Base-by-base conservation (phyloP, 257 asterid genomes). In the Hygrophila difformis region DNA sequence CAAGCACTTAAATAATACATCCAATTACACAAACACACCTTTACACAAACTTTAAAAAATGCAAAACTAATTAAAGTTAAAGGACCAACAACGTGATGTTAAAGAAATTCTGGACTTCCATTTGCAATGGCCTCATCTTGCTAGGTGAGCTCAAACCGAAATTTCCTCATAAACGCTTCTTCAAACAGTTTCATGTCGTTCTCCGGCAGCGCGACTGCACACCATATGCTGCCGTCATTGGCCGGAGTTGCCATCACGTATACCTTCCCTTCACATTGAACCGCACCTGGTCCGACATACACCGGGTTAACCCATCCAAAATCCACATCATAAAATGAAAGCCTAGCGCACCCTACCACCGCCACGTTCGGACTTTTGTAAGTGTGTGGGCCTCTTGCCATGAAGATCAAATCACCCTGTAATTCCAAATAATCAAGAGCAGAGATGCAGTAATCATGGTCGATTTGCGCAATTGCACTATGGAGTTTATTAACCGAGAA, bases 211-310 rank as follows among this genome's bases (percentile, higher is more conserved):
- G 96, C 79, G n/a, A 86, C 72, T 0, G 84, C 96, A 1, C 79
- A 83, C 1, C 86, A 79, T 26, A 82, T 49, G 72, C 93, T 79
- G 8, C 94, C 94, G 24, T 82, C 94, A 6, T 69, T 67, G 8
- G 39, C 46, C 0, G 94, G 69, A 56, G 93, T 82, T 0, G 94
- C 94, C 66, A 86, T 51, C 17, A n/a, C n/a, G n/a, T n/a, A n/a
- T n/a, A n/a, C n/a, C n/a, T n/a, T n/a, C n/a, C n/a, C n/a, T n/a
- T n/a, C 96, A 12, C 60, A 82, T 0, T 94, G 88, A 7, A 82
- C 79, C 22, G 89, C 94, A 0, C 94, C 96, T 1, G 96, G 93
- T 12, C 96, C 94, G 93, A 86, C 76, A 39, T 79, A 86, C 5
- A 86, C 72, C 1, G 96, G 96, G 49, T 82, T 46, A 0, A 94